Conservation (phyloP, 108 stramenopile species). For the Conticribra weissflogii region DNA sequence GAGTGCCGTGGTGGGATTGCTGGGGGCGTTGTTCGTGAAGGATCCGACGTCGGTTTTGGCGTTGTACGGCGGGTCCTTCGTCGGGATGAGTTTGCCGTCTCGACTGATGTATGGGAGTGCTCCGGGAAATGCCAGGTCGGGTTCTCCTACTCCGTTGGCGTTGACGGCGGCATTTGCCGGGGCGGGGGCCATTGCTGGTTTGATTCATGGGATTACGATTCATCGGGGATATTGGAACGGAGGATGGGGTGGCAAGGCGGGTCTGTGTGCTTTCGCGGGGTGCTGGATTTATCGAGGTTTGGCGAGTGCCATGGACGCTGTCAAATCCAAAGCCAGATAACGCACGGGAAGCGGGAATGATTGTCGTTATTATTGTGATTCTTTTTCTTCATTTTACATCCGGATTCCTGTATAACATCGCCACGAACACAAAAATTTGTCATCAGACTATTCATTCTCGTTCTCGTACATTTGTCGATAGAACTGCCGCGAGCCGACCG, state of each 20-base stretch:
- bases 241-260: conserved; percentile 77
- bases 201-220: conserved; percentile 64
- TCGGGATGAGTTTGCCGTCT: conserved; percentile 66
- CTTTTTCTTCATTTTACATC: too few species aligned
- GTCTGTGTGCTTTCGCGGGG: conserved; percentile 65
- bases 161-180: conserved; percentile 48
- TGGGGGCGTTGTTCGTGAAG: conserved; percentile 51
- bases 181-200: conserved; percentile 57
- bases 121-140: conserved; percentile 10
- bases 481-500: conserved; percentile 26
- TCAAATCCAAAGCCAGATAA: conserved; percentile 28
- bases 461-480: too few species aligned
- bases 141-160: conserved; percentile 1
- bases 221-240: conserved; percentile 63
- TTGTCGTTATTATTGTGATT: conserved; percentile 1
- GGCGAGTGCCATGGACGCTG: conserved; percentile 29
- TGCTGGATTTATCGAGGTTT: conserved; percentile 52
- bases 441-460: too few species aligned
- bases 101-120: conserved; percentile 57
- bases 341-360: background rate
- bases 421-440: too few species aligned
- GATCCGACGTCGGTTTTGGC: conserved; percentile 53
- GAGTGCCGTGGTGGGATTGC: conserved; percentile 55
- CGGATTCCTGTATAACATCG: background rate
- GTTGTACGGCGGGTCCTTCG: conserved; percentile 67